phyloP scores from a whole-genome alignment of 2,329 filamentous ascomycete species.

The Epichloe aotearoae region DNA sequence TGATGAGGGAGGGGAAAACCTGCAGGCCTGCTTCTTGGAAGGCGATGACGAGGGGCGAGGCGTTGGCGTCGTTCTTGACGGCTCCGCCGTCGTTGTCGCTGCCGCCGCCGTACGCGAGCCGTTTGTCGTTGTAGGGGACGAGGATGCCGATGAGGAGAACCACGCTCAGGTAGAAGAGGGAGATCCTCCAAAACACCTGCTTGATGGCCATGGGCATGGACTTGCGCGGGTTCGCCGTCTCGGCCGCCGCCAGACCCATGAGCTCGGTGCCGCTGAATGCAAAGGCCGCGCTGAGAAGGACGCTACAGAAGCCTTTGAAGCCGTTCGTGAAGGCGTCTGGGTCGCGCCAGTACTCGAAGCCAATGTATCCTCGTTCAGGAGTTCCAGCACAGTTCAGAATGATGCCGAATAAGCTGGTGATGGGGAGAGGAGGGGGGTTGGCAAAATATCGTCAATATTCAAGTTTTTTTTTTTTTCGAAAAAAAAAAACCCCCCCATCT shows the following conservation, averaged over 20 bases:
- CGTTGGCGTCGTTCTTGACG: not conserved
- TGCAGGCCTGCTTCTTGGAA: slow-evolving; percentile 6
- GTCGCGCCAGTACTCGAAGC: slow-evolving; percentile 11
- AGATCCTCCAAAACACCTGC: slow-evolving; percentile 13
- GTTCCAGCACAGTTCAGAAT: slow-evolving; percentile 11
- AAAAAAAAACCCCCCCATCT: too few relatives aligned
- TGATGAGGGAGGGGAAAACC: slow-evolving; percentile 5
- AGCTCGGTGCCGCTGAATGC: slow-evolving; percentile 13
- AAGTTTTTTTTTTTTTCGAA: too few relatives aligned
- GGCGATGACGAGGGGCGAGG: slow-evolving; percentile 7
- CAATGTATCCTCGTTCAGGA: slow-evolving; percentile 10
- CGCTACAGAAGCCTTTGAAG: slow-evolving; percentile 13
- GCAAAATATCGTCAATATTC: not conserved
- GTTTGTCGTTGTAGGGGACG: slow-evolving; percentile 9
- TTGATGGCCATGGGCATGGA: slow-evolving; percentile 13
- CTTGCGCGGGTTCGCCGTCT: slow-evolving; percentile 12
- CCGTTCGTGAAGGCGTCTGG: slow-evolving; percentile 12
- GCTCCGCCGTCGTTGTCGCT: not conserved
- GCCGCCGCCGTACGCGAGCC: slow-evolving; percentile 6
- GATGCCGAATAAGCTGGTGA: slow-evolving; percentile 9
- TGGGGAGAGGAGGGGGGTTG: not conserved
- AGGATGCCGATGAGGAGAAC: slow-evolving; percentile 13
- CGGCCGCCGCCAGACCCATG: slow-evolving; percentile 13
- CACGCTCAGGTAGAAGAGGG: slow-evolving; percentile 12
- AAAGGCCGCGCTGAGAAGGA: slow-evolving; percentile 10